Conservation (phyloP, 345 rosid genomes). For the Garcia nutans region DNA sequence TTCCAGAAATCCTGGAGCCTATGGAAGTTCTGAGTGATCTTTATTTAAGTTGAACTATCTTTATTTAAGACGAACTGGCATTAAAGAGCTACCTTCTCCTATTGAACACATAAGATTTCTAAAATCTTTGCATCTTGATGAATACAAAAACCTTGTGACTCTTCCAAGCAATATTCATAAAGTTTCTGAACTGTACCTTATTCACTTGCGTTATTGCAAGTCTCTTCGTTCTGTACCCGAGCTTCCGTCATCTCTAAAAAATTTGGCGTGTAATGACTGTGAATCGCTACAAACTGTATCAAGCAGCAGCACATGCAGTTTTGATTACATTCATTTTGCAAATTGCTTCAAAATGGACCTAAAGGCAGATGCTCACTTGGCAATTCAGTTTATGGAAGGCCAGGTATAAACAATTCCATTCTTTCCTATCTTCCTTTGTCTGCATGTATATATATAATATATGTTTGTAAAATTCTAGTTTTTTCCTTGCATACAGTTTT, state of each 20-base stretch:
- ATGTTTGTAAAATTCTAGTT: not conserved
- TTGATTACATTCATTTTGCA: too few relatives aligned
- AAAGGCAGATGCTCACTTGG: too few relatives aligned
- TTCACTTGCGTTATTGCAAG: not conserved
- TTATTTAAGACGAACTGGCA: not conserved
- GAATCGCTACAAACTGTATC: too few relatives aligned
- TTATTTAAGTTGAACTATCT: not conserved
- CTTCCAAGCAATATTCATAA: not conserved
- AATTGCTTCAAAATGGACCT: too few relatives aligned
- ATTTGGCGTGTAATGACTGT: not conserved
- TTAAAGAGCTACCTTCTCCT: slow-evolving; percentile 7
- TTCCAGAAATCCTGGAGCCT: slow-evolving; percentile 4
- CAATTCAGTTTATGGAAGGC: too few relatives aligned
- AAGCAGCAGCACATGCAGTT: too few relatives aligned
- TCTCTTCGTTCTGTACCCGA: not conserved
- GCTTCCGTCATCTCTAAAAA: slow-evolving; percentile 5
- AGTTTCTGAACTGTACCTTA: not conserved
- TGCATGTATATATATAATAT: too few relatives aligned
- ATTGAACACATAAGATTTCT: not conserved
- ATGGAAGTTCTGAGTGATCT: not conserved
- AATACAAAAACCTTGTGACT: not conserved
- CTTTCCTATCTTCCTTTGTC: too few relatives aligned
- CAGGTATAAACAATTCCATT: too few relatives aligned
- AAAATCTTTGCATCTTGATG: not conserved
- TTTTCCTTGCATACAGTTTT: not conserved